Evolutionary conservation across 2,329 filamentous ascomycete genomes (phyloP).

Genomic region (Triangularia setosa): DNA sequence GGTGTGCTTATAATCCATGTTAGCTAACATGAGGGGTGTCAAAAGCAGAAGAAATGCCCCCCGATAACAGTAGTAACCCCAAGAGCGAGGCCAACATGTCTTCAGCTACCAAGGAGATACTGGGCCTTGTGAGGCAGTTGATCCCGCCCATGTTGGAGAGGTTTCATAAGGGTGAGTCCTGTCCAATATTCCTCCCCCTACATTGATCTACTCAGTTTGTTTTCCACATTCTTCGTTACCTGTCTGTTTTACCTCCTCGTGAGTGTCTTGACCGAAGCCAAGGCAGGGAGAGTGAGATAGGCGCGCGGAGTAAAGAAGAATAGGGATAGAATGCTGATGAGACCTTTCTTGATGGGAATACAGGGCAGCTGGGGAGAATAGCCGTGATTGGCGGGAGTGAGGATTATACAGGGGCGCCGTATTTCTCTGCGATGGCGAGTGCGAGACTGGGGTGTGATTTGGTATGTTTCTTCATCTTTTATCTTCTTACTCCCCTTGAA

Average conservation of each 20-base stretch:
- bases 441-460: constrained; percentile 86
- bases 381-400: constrained; percentile 92
- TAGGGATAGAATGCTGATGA: neutral
- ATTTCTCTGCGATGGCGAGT: constrained; percentile 96
- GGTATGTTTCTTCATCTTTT: constrained; percentile 46
- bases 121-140: constrained; percentile 80
- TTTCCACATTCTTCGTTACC: neutral
- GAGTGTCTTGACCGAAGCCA: too few relatives aligned
- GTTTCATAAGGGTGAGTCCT: constrained; percentile 84
- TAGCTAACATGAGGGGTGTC: neutral
- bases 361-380: constrained; percentile 86
- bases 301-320: neutral
- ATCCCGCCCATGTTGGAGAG: constrained; percentile 91
- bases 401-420: constrained; percentile 95
- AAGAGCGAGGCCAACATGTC: constrained; percentile 52
- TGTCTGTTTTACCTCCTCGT: neutral
- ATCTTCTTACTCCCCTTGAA: neutral
- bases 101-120: constrained; percentile 66
- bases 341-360: neutral
- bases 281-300: neutral
- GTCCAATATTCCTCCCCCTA: neutral
- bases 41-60: constrained; percentile 17
- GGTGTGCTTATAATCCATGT: neutral
- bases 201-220: neutral
- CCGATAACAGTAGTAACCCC: constrained; percentile 3